Evolutionary conservation across 805 yeast species (phyloP).

Genomic region (Candida manassasensis): DNA sequence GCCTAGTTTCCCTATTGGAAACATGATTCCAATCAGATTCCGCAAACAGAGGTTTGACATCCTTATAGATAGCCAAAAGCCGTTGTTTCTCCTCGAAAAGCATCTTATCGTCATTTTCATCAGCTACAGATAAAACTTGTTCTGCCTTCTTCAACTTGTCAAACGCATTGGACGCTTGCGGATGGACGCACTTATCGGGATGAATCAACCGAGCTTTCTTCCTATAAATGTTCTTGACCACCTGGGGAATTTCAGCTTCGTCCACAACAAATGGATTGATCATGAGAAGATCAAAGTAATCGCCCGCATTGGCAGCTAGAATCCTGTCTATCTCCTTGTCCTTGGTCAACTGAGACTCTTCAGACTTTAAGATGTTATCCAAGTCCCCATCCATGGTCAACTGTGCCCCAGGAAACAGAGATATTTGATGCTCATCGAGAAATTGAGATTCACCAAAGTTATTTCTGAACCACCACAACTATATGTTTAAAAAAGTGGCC

Average conservation of each 20-base stretch:
- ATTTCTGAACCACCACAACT: neutral
- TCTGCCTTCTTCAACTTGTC: conserved; percentile 56
- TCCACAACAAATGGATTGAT: conserved; percentile 22
- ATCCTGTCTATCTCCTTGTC: conserved; percentile 57
- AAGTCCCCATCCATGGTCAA: conserved; percentile 14
- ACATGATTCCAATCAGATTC: conserved; percentile 16
- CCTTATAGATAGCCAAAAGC: conserved; percentile 27
- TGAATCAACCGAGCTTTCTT: conserved; percentile 61
- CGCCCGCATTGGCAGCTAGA: conserved; percentile 42
- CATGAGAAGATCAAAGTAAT: conserved; percentile 53
- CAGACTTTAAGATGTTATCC: conserved; percentile 15
- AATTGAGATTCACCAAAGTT: neutral
- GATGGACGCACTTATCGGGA: conserved; percentile 59
- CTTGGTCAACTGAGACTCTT: conserved; percentile 26
- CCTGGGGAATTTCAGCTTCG: conserved; percentile 4
- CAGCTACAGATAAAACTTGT: conserved; percentile 18
- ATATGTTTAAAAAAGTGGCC: conserved; percentile 1
- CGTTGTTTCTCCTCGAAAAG: conserved; percentile 15
- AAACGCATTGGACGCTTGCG: conserved; percentile 61
- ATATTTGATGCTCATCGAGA: too few species aligned
- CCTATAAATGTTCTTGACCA: conserved; percentile 46
- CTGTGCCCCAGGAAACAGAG: too few species aligned
- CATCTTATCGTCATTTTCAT: conserved; percentile 9
- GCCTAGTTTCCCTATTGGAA: conserved; percentile 22
- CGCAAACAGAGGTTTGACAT: conserved; percentile 8